Conservation (phyloP, 2,329 filamentous ascomycete genomes). For the Cytospora paraplurivora region DNA sequence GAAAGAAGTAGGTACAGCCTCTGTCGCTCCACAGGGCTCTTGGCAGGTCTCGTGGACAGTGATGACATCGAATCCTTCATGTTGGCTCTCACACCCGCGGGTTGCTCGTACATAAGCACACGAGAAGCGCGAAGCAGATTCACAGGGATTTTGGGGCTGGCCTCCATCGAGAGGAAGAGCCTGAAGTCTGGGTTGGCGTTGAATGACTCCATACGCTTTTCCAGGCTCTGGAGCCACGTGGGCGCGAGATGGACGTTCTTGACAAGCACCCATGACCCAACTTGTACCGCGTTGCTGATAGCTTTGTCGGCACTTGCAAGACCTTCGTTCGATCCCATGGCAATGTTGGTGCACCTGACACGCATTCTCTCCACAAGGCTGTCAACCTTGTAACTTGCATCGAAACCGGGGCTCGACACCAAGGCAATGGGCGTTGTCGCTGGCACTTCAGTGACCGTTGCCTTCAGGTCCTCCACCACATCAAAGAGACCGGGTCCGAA, state of each 20-base stretch:
- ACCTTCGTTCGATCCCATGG: slow-evolving; percentile 98
- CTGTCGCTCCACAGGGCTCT: slow-evolving; percentile 86
- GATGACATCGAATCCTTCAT: slow-evolving; percentile 97
- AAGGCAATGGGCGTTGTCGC: slow-evolving; percentile 85
- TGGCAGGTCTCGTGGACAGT: slow-evolving; percentile 72
- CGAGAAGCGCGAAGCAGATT: slow-evolving; percentile 91
- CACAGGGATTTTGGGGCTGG: slow-evolving; percentile 93
- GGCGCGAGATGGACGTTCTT: slow-evolving; percentile 98
- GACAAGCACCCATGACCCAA: slow-evolving; percentile 93
- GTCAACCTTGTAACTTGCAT: slow-evolving; percentile 99
- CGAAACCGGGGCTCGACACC: slow-evolving; percentile 93
- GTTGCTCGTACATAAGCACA: slow-evolving; percentile 97
- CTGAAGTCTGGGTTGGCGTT: slow-evolving; percentile 93
- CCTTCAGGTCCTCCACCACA: slow-evolving; percentile 79
- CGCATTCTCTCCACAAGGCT: slow-evolving; percentile 83
- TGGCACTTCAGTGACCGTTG: slow-evolving; percentile 81
- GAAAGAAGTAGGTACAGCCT: slow-evolving; percentile 88
- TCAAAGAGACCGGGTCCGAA: slow-evolving; percentile 85
- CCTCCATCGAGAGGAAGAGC: slow-evolving; percentile 97
- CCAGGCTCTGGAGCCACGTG: slow-evolving; percentile 93
- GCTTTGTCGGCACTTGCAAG: slow-evolving; percentile 92
- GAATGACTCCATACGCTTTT: slow-evolving; percentile 94
- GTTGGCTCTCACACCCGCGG: slow-evolving; percentile 92
- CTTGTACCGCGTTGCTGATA: slow-evolving; percentile 86
- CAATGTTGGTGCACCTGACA: slow-evolving; percentile 90